Conservation (phyloP, 768 basidiomycete species). For the Candolleomyces eurysporus region DNA sequence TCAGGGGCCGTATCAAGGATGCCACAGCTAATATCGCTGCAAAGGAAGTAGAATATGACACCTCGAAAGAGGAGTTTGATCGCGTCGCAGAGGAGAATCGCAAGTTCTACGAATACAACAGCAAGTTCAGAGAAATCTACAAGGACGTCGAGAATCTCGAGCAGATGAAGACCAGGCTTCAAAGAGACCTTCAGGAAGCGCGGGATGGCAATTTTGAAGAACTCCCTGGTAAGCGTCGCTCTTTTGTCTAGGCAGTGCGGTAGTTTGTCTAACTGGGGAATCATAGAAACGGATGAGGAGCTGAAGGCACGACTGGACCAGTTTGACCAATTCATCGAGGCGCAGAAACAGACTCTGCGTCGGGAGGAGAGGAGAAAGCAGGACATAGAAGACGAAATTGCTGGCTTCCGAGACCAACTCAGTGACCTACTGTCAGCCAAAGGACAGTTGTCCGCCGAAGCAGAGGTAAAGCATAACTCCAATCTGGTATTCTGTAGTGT, state of each 20-base stretch:
- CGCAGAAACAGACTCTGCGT: conserved; percentile 47
- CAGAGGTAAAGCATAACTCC: conserved; percentile 46
- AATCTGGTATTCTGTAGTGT: too few species aligned
- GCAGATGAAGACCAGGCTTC: conserved; percentile 57
- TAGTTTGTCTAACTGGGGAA: conserved; percentile 4
- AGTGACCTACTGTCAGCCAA: conserved; percentile 56
- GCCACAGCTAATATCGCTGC: conserved; percentile 58
- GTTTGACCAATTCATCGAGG: conserved; percentile 56
- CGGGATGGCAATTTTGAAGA: conserved; percentile 60
- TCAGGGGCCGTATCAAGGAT: conserved; percentile 63
- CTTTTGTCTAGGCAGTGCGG: neutral
- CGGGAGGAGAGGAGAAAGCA: conserved; percentile 51
- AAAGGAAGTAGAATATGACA: conserved; percentile 75
- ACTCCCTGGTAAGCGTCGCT: conserved; percentile 51
- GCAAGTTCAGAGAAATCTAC: conserved; percentile 84
- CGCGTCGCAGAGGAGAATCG: conserved; percentile 66
- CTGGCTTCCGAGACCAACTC: conserved; percentile 47
- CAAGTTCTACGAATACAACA: conserved; percentile 79
- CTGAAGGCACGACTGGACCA: conserved; percentile 54
- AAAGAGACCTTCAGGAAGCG: conserved; percentile 60
- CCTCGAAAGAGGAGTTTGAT: conserved; percentile 64
- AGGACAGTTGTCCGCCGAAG: conserved; percentile 71
- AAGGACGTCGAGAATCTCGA: conserved; percentile 63
- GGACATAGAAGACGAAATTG: conserved; percentile 61
- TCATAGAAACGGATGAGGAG: conserved; percentile 72